Evolutionary conservation across 345 rosid genomes (phyloP), one percentile per base, ranked within the genome.

Genomic region (Salix koriyanagi): DNA sequence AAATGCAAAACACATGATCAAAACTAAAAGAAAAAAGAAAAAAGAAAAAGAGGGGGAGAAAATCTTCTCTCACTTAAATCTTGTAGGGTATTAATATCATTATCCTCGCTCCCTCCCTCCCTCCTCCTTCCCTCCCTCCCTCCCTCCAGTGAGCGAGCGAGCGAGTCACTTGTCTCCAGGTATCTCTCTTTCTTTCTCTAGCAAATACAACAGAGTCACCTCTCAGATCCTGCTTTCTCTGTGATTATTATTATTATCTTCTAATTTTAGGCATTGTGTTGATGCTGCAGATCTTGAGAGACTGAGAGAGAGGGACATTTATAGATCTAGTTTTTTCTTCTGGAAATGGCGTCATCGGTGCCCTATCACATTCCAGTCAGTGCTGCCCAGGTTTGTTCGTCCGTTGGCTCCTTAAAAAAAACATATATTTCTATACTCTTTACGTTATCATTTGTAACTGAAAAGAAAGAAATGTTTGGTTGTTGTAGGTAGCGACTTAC

Each of bases 401-500:
- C 23, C 16, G 14, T n/a, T 46, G n/a, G n/a, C 21, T 4, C 26
- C 60, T 73, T 56, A 41, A 10, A 41, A 41, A 41, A 34, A 0
- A 4, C 1, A 18, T 10, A 32, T 13, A 16, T 60, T 69, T 56
- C 18, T 32, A 25, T 30, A 18, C 64, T 30, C 48, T 39, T 2
- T 15, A 9, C 19, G 30, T 16, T 67, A 44, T 37, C 44, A 70
- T 23, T 10, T 3, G 69, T 19, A 16, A 9, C 37, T 50, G 65
- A 56, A 23, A 73, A 19, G 16, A 61, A 34, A 50, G 4, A 34
- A 65, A 52, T 28, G 2, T 50, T 74, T 65, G 23, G n/a, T 67
- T 68, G 28, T 7, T 28, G 44, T 70, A 88, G 88, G 89, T 88
- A 37, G 91, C 88, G 25, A 81, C 86, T n/a, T 88, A 84, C 76